Percentiles rank a stretch among this genome's conserved stretches.
Evolutionary conservation across 225 moss, liverwort and hornwort genomes (phyloP).

Genomic region (Polytrichum formosum): DNA sequence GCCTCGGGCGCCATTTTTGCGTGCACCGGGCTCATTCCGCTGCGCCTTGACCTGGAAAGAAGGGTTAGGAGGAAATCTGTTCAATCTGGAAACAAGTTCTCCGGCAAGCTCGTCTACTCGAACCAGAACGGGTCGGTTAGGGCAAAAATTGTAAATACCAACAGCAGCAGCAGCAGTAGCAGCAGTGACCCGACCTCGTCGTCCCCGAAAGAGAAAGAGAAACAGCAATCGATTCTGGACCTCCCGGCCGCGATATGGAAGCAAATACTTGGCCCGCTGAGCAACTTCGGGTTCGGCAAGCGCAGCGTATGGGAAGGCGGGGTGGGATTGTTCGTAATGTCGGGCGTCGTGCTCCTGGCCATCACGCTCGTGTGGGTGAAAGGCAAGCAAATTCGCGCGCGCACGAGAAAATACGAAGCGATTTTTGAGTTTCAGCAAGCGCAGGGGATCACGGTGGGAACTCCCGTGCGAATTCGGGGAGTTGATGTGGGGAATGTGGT

Average conservation of each 20-base stretch:
- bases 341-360: constrained; percentile 69
- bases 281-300: constrained; percentile 93
- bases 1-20: constrained; percentile 12
- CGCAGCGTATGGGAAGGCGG: constrained; percentile 97
- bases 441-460: constrained; percentile 94
- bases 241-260: constrained; percentile 62
- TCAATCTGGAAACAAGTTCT: constrained; percentile 11
- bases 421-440: constrained; percentile 86
- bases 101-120: constrained; percentile 22
- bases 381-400: constrained; percentile 73
- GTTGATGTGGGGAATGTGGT: constrained; percentile 93
- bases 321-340: constrained; percentile 75
- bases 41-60: constrained; percentile 7
- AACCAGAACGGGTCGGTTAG: constrained; percentile 33
- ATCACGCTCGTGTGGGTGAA: constrained; percentile 82
- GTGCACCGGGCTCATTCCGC: constrained; percentile 19
- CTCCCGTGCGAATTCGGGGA: constrained; percentile 94
- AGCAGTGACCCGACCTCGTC: constrained; percentile 38
- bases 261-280: constrained; percentile 53
- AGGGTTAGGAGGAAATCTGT: constrained; percentile 22
- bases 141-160: constrained; percentile 25
- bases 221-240: constrained; percentile 13
- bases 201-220: constrained; percentile 37
- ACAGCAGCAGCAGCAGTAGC: neutral
- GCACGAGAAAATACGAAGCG: constrained; percentile 67